Evolutionary conservation across 1,284 basidiomycete genomes (phyloP).

Genomic region (Leucoagaricus sp.): DNA sequence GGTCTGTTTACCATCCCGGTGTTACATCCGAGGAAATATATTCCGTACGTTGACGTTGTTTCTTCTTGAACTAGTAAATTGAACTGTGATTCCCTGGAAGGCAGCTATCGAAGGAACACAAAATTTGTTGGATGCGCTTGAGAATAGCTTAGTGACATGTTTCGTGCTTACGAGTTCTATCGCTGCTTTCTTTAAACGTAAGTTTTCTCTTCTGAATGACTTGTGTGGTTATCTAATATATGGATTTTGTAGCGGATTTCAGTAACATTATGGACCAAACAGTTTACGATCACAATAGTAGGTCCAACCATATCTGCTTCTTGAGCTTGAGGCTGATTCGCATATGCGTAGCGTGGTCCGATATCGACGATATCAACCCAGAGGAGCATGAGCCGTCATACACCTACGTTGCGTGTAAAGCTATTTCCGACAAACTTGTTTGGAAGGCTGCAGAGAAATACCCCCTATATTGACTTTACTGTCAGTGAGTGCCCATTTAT

Average conservation of each 20-base stretch:
- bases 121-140: background rate
- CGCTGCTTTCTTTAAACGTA: slow-evolving; percentile 2
- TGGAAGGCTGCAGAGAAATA: slow-evolving; percentile 1
- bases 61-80: background rate
- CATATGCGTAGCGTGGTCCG: background rate
- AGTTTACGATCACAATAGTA: background rate
- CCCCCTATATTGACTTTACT: background rate
- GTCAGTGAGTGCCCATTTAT: background rate
- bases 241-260: background rate
- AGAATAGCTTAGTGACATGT: background rate
- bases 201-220: background rate
- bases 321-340: background rate
- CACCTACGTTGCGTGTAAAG: background rate
- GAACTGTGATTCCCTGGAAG: background rate
- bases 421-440: slow-evolving; percentile 1
- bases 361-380: background rate
- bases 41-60: background rate
- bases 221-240: background rate
- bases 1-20: background rate
- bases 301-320: background rate
- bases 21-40: background rate
- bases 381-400: background rate
- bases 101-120: background rate
- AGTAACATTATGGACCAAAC: background rate
- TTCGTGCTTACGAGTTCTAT: slow-evolving; percentile 1